Base-by-base conservation (phyloP, 2,329 filamentous ascomycete species). In the Clarireedia homoeocarpa region DNA sequence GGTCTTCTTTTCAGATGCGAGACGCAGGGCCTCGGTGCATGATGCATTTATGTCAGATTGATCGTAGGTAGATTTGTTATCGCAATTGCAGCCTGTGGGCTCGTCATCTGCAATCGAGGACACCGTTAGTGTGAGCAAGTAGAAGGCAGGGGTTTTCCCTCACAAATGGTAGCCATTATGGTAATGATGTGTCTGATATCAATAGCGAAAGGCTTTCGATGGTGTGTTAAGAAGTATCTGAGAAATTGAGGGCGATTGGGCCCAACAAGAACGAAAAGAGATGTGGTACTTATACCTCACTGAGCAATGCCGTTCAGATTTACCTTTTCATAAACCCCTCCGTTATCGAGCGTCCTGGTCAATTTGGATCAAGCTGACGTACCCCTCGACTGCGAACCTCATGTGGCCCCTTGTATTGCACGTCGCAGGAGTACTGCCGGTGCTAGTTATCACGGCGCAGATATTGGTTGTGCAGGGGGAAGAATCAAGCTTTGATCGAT, bases 1-100 rank as follows among this genome's bases (percentile, higher is more conserved):
- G 4, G 60, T 66, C 45, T 60, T 58, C 23, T 57, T 58, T 49
- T 65, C 46, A 20, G 65, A 66, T 15, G 65, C 65, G 0, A 68
- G 60, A 23, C 51, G 9, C 4, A 66, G 58, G 9, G 63, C 67
- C 54, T 66, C 58, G 12, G 61, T 57, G 38, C 63, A 66, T 17
- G 63, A 63, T 17, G 53, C 51, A 36, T 67, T 62, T 60, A 68
- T 67, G 36, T 59, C 59, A 26, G 58, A 46, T 46, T 60, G 51
- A 26, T 58, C 59, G 59, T 69, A 67, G 48, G 55, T 55, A n/a
- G 61, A 61, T 24, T 60, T 58, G 45, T 61, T 61, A 27, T 60
- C 61, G 52, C 63, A 63, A 48, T 65, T 63, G 44, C 60, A 63
- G 40, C 60, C 59, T 9, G 50, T 57, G 17, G 63, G 63, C 23